Evolutionary conservation across 2,329 filamentous ascomycete genomes (phyloP).

Genomic region (Fonsecaea monophora): DNA sequence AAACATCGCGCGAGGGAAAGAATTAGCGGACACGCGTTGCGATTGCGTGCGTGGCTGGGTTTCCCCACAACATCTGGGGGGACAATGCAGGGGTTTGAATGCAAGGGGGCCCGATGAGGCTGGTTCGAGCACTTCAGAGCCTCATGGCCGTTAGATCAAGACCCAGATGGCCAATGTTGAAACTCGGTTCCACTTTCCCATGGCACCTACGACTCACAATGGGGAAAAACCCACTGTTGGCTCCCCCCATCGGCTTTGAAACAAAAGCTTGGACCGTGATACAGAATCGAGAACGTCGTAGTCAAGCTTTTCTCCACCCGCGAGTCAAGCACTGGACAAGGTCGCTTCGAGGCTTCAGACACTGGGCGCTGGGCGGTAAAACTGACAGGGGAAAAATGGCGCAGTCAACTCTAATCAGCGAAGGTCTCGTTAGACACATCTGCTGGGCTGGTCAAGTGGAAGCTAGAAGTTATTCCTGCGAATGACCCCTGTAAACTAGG

Average conservation of each 20-base stretch:
- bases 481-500: not conserved
- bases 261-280: too few relatives aligned
- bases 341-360: too few relatives aligned
- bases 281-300: too few relatives aligned
- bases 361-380: not conserved
- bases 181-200: not conserved
- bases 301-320: too few relatives aligned
- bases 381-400: not conserved
- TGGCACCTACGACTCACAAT: not conserved
- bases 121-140: not conserved
- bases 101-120: not conserved
- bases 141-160: not conserved
- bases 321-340: too few relatives aligned
- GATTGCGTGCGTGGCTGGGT: not conserved
- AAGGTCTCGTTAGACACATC: too few relatives aligned
- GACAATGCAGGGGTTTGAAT: not conserved
- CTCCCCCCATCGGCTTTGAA: too few relatives aligned
- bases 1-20: not conserved
- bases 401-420: not conserved
- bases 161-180: not conserved
- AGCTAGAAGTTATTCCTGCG: too few relatives aligned
- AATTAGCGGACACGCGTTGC: not conserved
- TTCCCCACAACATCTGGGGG: not conserved
- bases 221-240: too few relatives aligned
- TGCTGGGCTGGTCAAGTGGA: not conserved